Conservation (phyloP, 2,329 filamentous ascomycete species). For the Aspergillus ochraceoroseus region DNA sequence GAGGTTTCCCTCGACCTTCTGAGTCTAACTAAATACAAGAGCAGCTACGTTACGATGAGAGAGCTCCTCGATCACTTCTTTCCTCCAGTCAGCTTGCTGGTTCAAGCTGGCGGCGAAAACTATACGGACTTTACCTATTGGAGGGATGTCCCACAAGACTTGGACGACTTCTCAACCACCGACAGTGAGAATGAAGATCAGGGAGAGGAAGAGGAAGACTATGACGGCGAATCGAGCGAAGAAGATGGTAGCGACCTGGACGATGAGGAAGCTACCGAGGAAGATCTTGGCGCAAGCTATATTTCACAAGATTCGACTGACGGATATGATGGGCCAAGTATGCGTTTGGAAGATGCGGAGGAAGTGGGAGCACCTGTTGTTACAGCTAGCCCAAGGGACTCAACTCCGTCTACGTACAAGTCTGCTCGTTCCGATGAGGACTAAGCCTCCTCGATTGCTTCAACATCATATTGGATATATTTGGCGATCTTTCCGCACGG, state of each 20-base stretch:
- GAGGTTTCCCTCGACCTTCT: conserved; percentile 89
- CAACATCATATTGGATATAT: conserved; percentile 9
- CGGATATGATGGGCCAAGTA: conserved; percentile 42
- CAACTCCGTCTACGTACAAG: conserved; percentile 4
- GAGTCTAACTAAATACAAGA: conserved; percentile 88
- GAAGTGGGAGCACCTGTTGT: conserved; percentile 11
- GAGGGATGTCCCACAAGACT: conserved; percentile 75
- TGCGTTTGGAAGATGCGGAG: conserved; percentile 20
- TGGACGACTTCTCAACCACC: conserved; percentile 84
- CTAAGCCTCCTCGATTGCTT: neutral
- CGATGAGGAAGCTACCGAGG: conserved; percentile 50
- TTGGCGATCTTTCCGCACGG: conserved; percentile 6
- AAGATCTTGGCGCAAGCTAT: conserved; percentile 41
- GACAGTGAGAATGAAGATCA: conserved; percentile 56
- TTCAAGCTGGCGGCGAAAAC: conserved; percentile 84
- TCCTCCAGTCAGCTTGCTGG: conserved; percentile 78
- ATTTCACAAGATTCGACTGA: conserved; percentile 43
- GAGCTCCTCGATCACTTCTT: conserved; percentile 99
- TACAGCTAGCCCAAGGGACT: conserved; percentile 1
- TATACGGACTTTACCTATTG: conserved; percentile 98
- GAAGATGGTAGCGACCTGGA: conserved; percentile 48
- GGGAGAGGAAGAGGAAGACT: conserved; percentile 38
- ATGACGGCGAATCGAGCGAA: conserved; percentile 45
- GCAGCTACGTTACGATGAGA: conserved; percentile 93
- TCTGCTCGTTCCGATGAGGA: neutral